A percentile compares a stretch with the other conserved stretches of the same genome.
phyloP scores from a whole-genome alignment of 257 asterid species.

The Thymus mandschuricus region DNA sequence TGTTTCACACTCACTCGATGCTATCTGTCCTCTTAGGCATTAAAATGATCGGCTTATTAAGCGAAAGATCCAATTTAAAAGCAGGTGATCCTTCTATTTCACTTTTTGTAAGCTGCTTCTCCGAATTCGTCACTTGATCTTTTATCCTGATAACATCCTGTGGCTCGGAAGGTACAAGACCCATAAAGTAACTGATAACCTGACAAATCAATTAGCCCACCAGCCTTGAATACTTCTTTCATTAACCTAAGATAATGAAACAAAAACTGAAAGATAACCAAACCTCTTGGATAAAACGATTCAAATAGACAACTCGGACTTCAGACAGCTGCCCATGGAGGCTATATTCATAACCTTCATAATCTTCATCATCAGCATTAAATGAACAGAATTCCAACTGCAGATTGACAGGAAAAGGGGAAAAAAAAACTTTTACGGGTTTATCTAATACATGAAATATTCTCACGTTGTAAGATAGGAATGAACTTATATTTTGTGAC shows the following conservation, averaged over 20 bases:
- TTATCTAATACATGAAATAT: slow-evolving; percentile 17
- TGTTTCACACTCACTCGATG: slow-evolving; percentile 65
- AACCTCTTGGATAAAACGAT: slow-evolving; percentile 97
- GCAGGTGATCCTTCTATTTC: slow-evolving; percentile 99
- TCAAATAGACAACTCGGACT: slow-evolving; percentile 86
- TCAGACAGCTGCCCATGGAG: slow-evolving; percentile 92
- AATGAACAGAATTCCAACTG: slow-evolving; percentile 88
- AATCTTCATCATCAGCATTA: slow-evolving; percentile 86
- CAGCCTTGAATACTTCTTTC: slow-evolving; percentile 18
- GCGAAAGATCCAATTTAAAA: slow-evolving; percentile 81
- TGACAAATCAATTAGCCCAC: slow-evolving; percentile 38
- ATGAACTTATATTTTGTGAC: background rate
- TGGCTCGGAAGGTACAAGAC: slow-evolving; percentile 78
- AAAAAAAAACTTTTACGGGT: slow-evolving; percentile 4
- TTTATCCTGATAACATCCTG: slow-evolving; percentile 74
- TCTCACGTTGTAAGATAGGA: background rate
- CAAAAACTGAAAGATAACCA: slow-evolving; percentile 20
- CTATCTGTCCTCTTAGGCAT: slow-evolving; percentile 94
- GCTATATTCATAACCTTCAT: slow-evolving; percentile 91
- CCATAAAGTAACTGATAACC: slow-evolving; percentile 92
- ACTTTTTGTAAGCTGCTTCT: slow-evolving; percentile 73
- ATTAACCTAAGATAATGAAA: slow-evolving; percentile 8
- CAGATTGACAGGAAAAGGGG: slow-evolving; percentile 24
- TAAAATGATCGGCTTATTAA: slow-evolving; percentile 85
- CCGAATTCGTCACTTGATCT: slow-evolving; percentile 83